Percentiles rank a stretch among this genome's conserved stretches.
Evolutionary conservation across 2,329 filamentous ascomycete species (phyloP).

Genomic region (Metarhizium anisopliae): DNA sequence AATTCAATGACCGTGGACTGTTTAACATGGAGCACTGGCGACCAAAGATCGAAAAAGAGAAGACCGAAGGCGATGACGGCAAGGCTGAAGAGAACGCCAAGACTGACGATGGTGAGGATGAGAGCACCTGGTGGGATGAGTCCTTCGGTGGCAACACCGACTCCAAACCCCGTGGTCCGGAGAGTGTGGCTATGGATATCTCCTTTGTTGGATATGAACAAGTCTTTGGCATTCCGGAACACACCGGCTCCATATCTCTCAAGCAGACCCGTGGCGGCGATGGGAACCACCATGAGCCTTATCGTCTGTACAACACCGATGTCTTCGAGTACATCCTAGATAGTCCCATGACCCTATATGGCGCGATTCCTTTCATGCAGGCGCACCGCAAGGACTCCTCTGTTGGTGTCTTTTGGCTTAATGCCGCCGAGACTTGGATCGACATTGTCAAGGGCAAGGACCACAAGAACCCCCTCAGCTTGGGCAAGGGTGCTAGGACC

Average conservation of each 20-base stretch:
- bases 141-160: slow-evolving; percentile 92
- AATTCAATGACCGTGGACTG: slow-evolving; percentile 81
- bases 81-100: slow-evolving; percentile 35
- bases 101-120: slow-evolving; percentile 50
- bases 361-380: slow-evolving; percentile 96
- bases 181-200: slow-evolving; percentile 86
- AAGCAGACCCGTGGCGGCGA: slow-evolving; percentile 85
- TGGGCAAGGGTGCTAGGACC: slow-evolving; percentile 56
- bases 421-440: slow-evolving; percentile 94
- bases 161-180: slow-evolving; percentile 86
- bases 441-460: slow-evolving; percentile 79
- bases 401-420: slow-evolving; percentile 95
- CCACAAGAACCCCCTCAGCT: slow-evolving; percentile 64
- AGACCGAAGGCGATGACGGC: slow-evolving; percentile 45
- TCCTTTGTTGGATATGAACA: slow-evolving; percentile 86
- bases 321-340: slow-evolving; percentile 97
- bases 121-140: slow-evolving; percentile 98
- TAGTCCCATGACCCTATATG: slow-evolving; percentile 97
- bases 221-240: slow-evolving; percentile 90
- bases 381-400: slow-evolving; percentile 89
- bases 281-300: slow-evolving; percentile 79
- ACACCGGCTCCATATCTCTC: slow-evolving; percentile 78
- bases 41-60: slow-evolving; percentile 70
- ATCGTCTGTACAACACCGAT: slow-evolving; percentile 90
- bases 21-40: slow-evolving; percentile 96